Evolutionary conservation across 495 filamentous ascomycete species (phyloP), one percentile per base, ranked within the genome.

Genomic region (Cetradonia linearis): DNA sequence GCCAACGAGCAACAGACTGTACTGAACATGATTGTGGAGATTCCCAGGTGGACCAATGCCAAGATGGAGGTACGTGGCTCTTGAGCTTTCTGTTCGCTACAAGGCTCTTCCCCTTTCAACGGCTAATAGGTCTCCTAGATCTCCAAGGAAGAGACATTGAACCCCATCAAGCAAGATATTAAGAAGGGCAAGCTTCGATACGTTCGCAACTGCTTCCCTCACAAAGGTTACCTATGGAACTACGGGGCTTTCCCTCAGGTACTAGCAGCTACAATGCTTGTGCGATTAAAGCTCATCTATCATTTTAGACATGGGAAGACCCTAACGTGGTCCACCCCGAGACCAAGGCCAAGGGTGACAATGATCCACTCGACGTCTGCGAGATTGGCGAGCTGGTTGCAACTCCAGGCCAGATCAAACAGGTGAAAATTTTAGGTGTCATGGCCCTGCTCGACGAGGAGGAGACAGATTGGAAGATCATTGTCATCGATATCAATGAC

Each of bases 391-490:
- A 97, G 83, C 81, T 95, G 33, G 94, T 99, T 65, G 89, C 87
- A 72, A 91, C 91, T 78, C 79, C 86, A 37, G 94, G 94, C 61
- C 91, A 99, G 78, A 79, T 99, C 76, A 99, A 96, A 82, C 92
- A 96, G 76, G 94, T 99, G 80, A 97, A 96, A 85, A 87, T 97
- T 42, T 85, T 99, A 59, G 94, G 94, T 76, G 91, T 96, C 64
- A 99, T 99, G 94, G 94, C 94, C 62, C 84, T 99, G 65, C 86
- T 99, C 48, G 94, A 99, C 69, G 94, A 99, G 81, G 94, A 91
- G 73, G 94, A 99, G 84, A 99, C 94, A 63, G 94, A 99, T 82
- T 99, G 94, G 94, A 99, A 99, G 85, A 88, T 97, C 76, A 96
- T 99, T 67, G 93, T 96, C 76, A 93, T 99, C 71, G 91, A 99